Percentiles rank a stretch among this genome's conserved stretches.
phyloP scores from a whole-genome alignment of 2,329 filamentous ascomycete genomes.

The Magnaporthiopsis incrustans region DNA sequence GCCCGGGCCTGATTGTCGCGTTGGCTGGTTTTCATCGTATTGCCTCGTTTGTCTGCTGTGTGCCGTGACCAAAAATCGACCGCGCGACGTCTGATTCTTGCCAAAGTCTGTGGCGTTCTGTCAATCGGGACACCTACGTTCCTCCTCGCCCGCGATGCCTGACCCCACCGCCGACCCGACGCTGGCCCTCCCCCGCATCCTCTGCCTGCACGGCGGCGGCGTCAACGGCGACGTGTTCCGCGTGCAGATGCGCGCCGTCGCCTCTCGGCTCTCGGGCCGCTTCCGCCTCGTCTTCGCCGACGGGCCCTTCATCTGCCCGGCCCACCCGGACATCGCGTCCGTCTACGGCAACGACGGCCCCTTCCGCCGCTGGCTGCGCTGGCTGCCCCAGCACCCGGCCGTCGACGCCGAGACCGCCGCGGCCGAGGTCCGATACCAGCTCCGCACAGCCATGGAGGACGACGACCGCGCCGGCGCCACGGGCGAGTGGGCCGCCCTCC shows the following conservation, averaged over 20 bases:
- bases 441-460: slow-evolving; percentile 35
- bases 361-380: slow-evolving; percentile 48
- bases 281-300: slow-evolving; percentile 70
- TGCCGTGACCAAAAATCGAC: no score
- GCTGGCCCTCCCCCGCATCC: slow-evolving; percentile 18
- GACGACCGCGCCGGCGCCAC: slow-evolving; percentile 42
- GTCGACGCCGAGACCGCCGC: slow-evolving; percentile 28
- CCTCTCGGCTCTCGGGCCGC: slow-evolving; percentile 35
- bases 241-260: slow-evolving; percentile 53
- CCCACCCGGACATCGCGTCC: slow-evolving; percentile 8
- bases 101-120: no score
- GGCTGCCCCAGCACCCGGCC: slow-evolving; percentile 45
- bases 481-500: slow-evolving; percentile 47
- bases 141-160: neutral
- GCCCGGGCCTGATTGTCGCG: no score
- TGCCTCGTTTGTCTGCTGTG: no score
- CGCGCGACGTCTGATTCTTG: no score
- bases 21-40: no score
- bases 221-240: slow-evolving; percentile 64
- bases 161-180: neutral
- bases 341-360: slow-evolving; percentile 29
- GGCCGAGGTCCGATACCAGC: slow-evolving; percentile 10
- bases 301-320: slow-evolving; percentile 43
- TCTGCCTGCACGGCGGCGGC: slow-evolving; percentile 76
- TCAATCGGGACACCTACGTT: no score